phyloP scores from a whole-genome alignment of 441 rosid genomes.

The Breynia disticha region DNA sequence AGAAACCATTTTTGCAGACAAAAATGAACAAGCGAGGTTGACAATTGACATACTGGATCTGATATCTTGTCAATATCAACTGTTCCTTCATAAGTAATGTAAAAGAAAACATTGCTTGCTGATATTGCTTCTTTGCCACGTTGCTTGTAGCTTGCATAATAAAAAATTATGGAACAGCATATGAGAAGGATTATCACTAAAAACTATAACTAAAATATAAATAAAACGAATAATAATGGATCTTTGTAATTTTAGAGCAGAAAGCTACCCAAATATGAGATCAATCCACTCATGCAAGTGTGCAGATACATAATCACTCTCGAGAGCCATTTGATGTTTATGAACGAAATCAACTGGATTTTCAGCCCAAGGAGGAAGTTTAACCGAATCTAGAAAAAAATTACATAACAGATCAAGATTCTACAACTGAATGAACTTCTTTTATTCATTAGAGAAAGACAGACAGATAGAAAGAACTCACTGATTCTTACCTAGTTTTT shows the following conservation, averaged over 20 bases:
- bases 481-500: constrained; percentile 62
- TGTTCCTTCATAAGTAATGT: constrained; percentile 95
- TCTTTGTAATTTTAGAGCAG: background rate
- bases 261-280: constrained; percentile 87
- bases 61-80: constrained; percentile 89
- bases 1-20: constrained; percentile 10
- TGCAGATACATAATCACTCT: constrained; percentile 92
- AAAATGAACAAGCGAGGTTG: constrained; percentile 12
- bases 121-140: constrained; percentile 98
- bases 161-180: constrained; percentile 16
- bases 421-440: background rate
- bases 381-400: constrained; percentile 66
- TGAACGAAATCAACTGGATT: constrained; percentile 90
- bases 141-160: constrained; percentile 72
- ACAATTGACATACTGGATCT: constrained; percentile 69
- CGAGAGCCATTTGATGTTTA: constrained; percentile 93
- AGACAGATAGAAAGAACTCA: too few species aligned
- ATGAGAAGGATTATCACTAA: background rate
- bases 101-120: constrained; percentile 96
- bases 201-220: background rate
- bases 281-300: constrained; percentile 99
- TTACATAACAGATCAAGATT: background rate
- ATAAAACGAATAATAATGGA: background rate
- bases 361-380: constrained; percentile 96
- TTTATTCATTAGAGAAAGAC: background rate